phyloP scores from a whole-genome alignment of 192 early-diverging fungal genomes.

The Anaeromyces robustus region DNA sequence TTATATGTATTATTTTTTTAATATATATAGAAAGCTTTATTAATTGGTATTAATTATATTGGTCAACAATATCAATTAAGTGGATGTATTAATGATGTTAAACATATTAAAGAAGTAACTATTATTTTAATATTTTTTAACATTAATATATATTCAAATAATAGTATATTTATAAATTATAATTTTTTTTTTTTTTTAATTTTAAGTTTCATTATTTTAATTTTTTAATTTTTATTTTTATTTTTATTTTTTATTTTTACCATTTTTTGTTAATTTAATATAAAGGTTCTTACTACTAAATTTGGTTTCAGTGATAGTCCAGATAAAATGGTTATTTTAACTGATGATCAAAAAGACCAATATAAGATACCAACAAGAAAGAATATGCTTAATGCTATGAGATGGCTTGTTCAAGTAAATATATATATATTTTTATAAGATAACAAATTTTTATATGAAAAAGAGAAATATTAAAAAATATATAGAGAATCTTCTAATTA shows the following conservation, averaged over 20 bases:
- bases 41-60: conserved; percentile 89
- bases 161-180: no score
- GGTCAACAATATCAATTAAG: conserved; percentile 32
- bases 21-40: conserved; percentile 38
- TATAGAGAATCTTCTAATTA: no score
- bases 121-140: no score
- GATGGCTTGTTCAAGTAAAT: conserved; percentile 11
- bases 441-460: no score
- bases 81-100: conserved; percentile 40
- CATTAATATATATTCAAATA: no score
- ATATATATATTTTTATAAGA: no score
- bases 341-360: conserved; percentile 42
- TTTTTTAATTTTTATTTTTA: no score
- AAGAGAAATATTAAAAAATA: no score
- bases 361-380: conserved; percentile 9
- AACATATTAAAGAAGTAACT: conserved; percentile 40
- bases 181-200: no score
- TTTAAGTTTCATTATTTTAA: no score
- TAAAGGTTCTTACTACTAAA: conserved; percentile 24
- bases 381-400: conserved; percentile 16
- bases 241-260: no score
- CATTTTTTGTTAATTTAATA: no score
- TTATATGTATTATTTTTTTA: background rate
- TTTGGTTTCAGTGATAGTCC: conserved; percentile 36
- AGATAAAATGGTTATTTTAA: conserved; percentile 40